Percentiles rank a stretch among this genome's conserved stretches.
These are phyloP conservation scores for Tirmania nivea DNA, from an alignment of 495 filamentous ascomycete species.

Conservation along the genomic window DNA sequence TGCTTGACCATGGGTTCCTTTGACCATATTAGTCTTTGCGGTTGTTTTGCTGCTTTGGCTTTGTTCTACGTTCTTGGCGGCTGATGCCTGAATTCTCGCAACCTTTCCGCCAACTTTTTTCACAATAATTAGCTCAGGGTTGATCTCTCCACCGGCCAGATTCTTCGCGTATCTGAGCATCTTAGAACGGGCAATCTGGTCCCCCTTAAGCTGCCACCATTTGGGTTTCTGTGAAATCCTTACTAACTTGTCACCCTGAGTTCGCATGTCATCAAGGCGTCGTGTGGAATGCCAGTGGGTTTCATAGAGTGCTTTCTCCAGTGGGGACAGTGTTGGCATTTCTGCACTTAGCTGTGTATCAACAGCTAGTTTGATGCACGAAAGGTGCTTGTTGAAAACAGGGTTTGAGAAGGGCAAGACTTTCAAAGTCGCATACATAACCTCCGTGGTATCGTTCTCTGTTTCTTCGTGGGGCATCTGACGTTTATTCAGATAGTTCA, in stretches of 20 bases:
- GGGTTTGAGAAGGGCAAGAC: background rate
- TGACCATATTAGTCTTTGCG: constrained; percentile 11
- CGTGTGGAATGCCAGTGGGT: constrained; percentile 4
- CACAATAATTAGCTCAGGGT: background rate
- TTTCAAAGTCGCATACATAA: background rate
- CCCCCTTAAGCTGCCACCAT: background rate
- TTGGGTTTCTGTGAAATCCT: background rate
- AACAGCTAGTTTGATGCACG: background rate
- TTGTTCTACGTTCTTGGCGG: background rate
- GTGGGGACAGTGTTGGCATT: background rate
- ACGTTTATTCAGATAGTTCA: no score
- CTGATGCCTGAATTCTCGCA: constrained; percentile 15
- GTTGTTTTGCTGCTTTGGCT: background rate
- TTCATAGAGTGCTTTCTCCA: constrained; percentile 7
- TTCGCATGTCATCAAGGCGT: no score
- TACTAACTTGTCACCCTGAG: no score
- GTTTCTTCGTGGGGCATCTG: no score
- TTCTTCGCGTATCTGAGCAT: background rate
- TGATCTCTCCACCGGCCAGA: background rate
- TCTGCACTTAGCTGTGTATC: background rate
- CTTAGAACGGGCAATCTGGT: background rate
- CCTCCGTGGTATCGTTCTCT: no score
- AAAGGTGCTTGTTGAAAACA: background rate
- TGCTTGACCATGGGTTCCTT: background rate
- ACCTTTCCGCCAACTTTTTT: background rate